A percentile compares a stretch with the other conserved stretches of the same genome.
Evolutionary conservation across 2,329 filamentous ascomycete species (phyloP).

Genomic region (Canariomyces notabilis): DNA sequence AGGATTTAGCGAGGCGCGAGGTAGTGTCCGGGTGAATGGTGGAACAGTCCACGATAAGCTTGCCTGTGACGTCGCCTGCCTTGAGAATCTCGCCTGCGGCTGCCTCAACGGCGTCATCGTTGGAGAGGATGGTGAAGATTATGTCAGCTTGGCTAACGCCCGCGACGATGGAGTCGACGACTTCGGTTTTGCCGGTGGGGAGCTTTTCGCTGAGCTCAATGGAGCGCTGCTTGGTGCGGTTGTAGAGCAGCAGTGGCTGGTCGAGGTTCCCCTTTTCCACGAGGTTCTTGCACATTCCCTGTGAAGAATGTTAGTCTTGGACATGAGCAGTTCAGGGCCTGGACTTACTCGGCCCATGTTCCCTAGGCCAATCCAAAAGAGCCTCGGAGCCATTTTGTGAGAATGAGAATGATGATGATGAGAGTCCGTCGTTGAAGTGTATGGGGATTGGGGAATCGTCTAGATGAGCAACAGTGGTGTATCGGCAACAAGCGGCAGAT

Average conservation of each 20-base stretch:
- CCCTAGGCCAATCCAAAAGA: slow-evolving; percentile 78
- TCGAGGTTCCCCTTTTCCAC: slow-evolving; percentile 69
- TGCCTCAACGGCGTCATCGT: slow-evolving; percentile 66
- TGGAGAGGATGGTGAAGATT: slow-evolving; percentile 75
- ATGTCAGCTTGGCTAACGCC: slow-evolving; percentile 66
- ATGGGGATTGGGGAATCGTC: background rate
- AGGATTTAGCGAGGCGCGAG: slow-evolving; percentile 54
- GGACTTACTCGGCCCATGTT: slow-evolving; percentile 75
- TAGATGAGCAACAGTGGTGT: background rate
- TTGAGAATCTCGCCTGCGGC: slow-evolving; percentile 55
- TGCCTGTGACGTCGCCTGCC: slow-evolving; percentile 52
- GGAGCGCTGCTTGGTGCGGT: slow-evolving; percentile 66
- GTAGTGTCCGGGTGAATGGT: slow-evolving; percentile 83
- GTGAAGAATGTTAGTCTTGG: slow-evolving; percentile 4
- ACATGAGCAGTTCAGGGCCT: background rate
- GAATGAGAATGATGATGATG: no score
- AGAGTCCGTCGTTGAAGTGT: no score
- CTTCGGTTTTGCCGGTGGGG: slow-evolving; percentile 55
- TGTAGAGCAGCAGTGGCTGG: slow-evolving; percentile 71
- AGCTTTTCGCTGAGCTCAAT: slow-evolving; percentile 59
- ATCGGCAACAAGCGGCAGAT: background rate
- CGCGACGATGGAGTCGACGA: slow-evolving; percentile 59
- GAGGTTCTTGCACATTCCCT: slow-evolving; percentile 84
- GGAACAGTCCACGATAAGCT: slow-evolving; percentile 81
- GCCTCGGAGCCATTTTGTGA: slow-evolving; percentile 49